These are phyloP conservation scores for Gardenia jasminoides DNA, from an alignment of 257 asterid species.

Conservation along the genomic window DNA sequence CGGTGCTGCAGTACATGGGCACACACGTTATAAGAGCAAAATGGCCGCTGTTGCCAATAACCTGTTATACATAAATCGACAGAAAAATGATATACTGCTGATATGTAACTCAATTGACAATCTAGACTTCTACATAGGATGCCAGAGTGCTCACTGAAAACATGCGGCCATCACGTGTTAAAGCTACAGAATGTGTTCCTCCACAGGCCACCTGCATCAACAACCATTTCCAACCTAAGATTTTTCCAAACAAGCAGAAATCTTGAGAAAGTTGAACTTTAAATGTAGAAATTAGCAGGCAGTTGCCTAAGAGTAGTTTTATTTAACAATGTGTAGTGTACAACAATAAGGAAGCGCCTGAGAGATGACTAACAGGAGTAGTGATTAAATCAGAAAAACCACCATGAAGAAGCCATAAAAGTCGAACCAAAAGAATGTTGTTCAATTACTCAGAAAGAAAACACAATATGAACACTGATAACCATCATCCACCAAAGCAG, in stretches of 20 bases:
- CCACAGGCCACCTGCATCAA: constrained; percentile 92
- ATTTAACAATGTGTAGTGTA: background rate
- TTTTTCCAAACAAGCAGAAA: background rate
- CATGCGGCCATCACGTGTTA: constrained; percentile 87
- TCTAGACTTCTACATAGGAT: no score
- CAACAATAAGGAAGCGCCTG: background rate
- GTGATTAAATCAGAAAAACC: background rate
- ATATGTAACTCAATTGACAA: background rate
- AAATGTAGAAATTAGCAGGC: background rate
- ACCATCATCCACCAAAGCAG: background rate
- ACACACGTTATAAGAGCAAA: background rate
- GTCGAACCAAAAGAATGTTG: background rate
- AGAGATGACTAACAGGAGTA: background rate
- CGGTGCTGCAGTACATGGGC: no score
- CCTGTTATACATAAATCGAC: background rate
- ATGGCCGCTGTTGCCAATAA: background rate
- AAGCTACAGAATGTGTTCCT: constrained; percentile 95
- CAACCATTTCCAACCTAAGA: constrained; percentile 8
- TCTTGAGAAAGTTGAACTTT: background rate
- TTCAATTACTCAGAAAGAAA: background rate
- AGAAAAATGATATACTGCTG: background rate
- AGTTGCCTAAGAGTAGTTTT: background rate
- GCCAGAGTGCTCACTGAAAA: constrained; percentile 60
- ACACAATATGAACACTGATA: background rate
- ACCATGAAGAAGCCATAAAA: background rate